A percentile compares a stretch with the other conserved stretches of the same genome.
Conservation (phyloP, 1,139 yeast species). For the Saccharomycopsis phalli region DNA sequence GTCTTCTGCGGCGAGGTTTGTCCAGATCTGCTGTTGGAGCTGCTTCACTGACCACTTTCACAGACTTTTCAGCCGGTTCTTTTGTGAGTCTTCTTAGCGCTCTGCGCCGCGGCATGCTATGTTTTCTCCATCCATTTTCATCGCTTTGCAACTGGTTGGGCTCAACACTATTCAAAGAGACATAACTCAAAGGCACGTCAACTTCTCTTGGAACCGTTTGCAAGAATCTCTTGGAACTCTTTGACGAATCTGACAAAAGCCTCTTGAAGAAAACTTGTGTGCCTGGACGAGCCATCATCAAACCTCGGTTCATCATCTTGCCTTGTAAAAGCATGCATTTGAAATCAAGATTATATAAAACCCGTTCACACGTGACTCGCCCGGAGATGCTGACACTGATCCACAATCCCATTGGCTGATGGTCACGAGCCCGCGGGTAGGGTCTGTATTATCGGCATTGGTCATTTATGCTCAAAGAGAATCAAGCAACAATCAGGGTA, state of each 20-base stretch:
- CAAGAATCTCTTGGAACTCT: neutral
- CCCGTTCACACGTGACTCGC: no score
- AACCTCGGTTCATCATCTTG: neutral
- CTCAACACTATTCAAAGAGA: neutral
- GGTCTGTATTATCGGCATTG: no score
- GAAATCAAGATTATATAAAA: no score
- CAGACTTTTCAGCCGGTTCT: neutral
- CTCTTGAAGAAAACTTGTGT: no score
- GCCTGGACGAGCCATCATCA: neutral
- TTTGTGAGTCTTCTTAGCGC: neutral
- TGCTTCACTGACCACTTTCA: neutral
- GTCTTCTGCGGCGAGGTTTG: conserved; percentile 41
- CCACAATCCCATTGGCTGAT: no score
- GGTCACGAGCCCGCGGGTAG: no score
- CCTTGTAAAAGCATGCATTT: no score
- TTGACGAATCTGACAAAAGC: neutral
- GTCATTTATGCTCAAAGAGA: no score
- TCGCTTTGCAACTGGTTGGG: neutral
- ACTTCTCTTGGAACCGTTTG: neutral
- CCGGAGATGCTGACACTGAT: no score
- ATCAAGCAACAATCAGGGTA: no score
- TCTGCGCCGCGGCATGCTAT: neutral
- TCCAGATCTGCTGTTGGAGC: neutral
- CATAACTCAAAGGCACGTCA: neutral
- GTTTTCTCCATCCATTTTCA: neutral